Base-by-base conservation (phyloP, 768 basidiomycete species). In the Hygrocybe punicea region DNA sequence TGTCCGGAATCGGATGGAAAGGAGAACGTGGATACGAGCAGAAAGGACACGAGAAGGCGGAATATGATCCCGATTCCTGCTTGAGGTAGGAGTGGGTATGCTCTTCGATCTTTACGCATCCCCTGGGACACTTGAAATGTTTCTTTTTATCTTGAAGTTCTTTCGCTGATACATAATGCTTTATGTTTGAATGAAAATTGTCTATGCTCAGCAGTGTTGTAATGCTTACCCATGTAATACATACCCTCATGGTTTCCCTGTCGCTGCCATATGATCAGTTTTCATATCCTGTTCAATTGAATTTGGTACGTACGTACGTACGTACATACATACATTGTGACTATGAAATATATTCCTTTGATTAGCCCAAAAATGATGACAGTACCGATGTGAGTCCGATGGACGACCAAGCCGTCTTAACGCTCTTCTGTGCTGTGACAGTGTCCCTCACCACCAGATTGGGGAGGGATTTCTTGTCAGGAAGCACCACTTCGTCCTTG, bases 1-100 rank as follows among this genome's bases (percentile, higher is more conserved):
- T 62, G 73, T 24, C 67, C 71, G 10, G 79, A 81, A 67, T 63
- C 70, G 34, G 78, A 80, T 53, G 84, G 85, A 65, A 86, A 85
- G 71, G 84, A 85, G 71, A 86, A 86, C 60, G 65, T 81, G 54
- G 73, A 74, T 49, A 63, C 58, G 16, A 59, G 47, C 35, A 61
- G 65, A 42, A 61, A 58, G 36, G 40, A 59, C 29, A 58, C 67
- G 7, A 68, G 65, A 57, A 66, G 69, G 59, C 69, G 70, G 55
- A 74, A 63, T 52, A 17, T 68, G 65, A 62, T 76, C 58, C 71
- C 75, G 24, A 62, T 63, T n/a, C 69, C 70, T 53, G 69, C 69
- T 46, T 69, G 56, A 68, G 52, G 6, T 35, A 10, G 23, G 25
- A 36, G 4, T 37, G n/a, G n/a, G n/a, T n/a, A n/a, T n/a, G 2